Percentiles rank a stretch among this genome's conserved stretches.
These are phyloP conservation scores for Arthrobotrys megalospora DNA, from an alignment of 2,329 filamentous ascomycete species.

Conservation along the genomic window DNA sequence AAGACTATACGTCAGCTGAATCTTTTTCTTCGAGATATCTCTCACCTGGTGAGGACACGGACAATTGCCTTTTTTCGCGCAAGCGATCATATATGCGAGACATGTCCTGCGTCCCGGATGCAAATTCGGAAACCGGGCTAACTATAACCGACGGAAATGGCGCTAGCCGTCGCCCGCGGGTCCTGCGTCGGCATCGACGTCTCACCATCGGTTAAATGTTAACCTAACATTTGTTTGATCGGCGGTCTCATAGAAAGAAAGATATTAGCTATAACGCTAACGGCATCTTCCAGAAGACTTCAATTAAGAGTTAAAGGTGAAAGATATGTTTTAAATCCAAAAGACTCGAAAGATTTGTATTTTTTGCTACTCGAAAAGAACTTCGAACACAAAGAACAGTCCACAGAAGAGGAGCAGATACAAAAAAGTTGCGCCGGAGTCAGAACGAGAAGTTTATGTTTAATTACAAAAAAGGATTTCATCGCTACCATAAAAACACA, in stretches of 20 bases:
- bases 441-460: conserved; percentile 45
- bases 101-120: background rate
- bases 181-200: conserved; percentile 6
- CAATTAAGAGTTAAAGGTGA: background rate
- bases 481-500: conserved; percentile 51
- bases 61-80: background rate
- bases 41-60: background rate
- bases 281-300: conserved; percentile 6
- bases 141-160: conserved; percentile 13
- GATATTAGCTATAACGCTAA: conserved; percentile 1
- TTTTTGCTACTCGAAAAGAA: conserved; percentile 16
- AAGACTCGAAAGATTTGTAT: conserved; percentile 32
- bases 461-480: conserved; percentile 48
- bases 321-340: background rate
- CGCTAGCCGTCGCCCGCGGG: conserved; percentile 8
- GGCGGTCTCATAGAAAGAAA: background rate
- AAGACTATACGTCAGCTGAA: background rate
- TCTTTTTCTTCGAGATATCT: background rate
- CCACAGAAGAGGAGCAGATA: conserved; percentile 24
- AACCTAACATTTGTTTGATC: conserved; percentile 32
- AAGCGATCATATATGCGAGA: background rate
- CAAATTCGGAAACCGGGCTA: background rate
- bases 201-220: conserved; percentile 7
- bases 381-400: background rate
- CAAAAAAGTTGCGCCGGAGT: conserved; percentile 32